A percentile compares a stretch with the other conserved stretches of the same genome.
Conservation (phyloP, 2,329 filamentous ascomycete genomes). For the Verticillium tricorpus region DNA sequence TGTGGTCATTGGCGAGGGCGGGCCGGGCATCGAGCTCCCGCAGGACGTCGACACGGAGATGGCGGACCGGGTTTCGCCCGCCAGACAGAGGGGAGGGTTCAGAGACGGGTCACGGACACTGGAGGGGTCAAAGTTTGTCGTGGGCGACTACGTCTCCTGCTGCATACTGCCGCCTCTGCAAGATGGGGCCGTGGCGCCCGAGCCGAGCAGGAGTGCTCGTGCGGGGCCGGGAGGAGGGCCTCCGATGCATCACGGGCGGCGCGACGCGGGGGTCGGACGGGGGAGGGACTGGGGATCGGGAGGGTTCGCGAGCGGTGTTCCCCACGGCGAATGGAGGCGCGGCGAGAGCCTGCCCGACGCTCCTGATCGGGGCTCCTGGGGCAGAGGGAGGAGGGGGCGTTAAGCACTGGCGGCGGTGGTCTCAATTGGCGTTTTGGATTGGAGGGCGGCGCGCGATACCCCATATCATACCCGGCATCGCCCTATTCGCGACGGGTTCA, state of each 20-base stretch:
- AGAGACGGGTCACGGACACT: constrained; percentile 53
- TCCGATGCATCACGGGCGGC: not conserved
- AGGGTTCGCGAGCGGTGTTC: constrained; percentile 30
- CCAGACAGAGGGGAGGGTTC: constrained; percentile 38
- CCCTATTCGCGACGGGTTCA: not conserved
- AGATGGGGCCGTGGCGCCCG: constrained; percentile 69
- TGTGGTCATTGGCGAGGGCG: constrained; percentile 66
- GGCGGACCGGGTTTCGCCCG: constrained; percentile 14
- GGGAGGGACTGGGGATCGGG: constrained; percentile 30
- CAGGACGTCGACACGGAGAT: constrained; percentile 31
- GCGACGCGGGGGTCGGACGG: constrained; percentile 22
- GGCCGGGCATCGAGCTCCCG: constrained; percentile 17
- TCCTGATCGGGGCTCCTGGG: constrained; percentile 25
- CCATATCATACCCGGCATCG: not conserved
- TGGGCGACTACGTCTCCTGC: constrained; percentile 84
- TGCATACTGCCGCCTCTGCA: constrained; percentile 71
- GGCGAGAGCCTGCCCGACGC: constrained; percentile 57
- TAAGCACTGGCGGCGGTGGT: not conserved
- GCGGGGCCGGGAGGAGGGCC: not conserved
- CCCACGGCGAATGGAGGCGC: constrained; percentile 61
- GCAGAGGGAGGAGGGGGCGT: constrained; percentile 35
- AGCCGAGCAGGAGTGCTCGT: constrained; percentile 31
- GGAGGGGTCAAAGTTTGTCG: constrained; percentile 72
- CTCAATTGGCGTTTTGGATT: not conserved
- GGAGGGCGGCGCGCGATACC: not conserved